Evolutionary conservation across 2,329 filamentous ascomycete species (phyloP), one percentile per base, ranked within the genome.

Genomic region (Boeremia lycopersici): DNA sequence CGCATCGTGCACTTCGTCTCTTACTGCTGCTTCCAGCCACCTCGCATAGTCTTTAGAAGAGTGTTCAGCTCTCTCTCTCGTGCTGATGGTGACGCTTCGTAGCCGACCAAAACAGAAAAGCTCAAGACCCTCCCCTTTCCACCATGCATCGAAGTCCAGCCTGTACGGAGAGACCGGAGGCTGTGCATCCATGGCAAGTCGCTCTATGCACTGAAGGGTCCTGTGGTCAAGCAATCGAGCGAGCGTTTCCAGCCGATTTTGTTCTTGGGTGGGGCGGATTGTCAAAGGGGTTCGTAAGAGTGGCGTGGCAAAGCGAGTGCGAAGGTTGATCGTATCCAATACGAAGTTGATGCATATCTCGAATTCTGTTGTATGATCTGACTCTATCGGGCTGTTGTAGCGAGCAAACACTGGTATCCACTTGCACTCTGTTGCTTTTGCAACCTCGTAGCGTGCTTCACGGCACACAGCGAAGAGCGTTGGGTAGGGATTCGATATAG

Each of bases 121-220:
- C 17, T 46, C 46, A 2, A 55, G 45, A 4, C 52, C 52, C 13
- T 55, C 52, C 11, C 52, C 52, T 28, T 41, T 40, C 52, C 52
- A 55, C 40, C 40, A 55, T 25, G 52, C 39, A 29, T 40, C 25
- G 17, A 35, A 19, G 10, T 50, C 38, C 17, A 49, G 25, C 13
- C 30, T 47, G 34, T 26, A 29, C 7, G 12, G 33, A 6, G 17
- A 7, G 36, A 2, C 8, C 6, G 45, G 52, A 19, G 45, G 52
- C 6, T 28, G 31, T 7, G 33, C 35, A 19, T 36, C 34, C 15
- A 36, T 12, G 17, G 8, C 9, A 19, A 36, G 10, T 10, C 17
- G 5, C 15, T 36, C 34, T 5, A 36, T 36, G 8, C 34, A 19
- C 7, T 36, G 34, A 12, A 36, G 4, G 1, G 15, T 36, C 8